Conservation (phyloP, 2,329 filamentous ascomycete species). For the Arthrobotrys iridis region DNA sequence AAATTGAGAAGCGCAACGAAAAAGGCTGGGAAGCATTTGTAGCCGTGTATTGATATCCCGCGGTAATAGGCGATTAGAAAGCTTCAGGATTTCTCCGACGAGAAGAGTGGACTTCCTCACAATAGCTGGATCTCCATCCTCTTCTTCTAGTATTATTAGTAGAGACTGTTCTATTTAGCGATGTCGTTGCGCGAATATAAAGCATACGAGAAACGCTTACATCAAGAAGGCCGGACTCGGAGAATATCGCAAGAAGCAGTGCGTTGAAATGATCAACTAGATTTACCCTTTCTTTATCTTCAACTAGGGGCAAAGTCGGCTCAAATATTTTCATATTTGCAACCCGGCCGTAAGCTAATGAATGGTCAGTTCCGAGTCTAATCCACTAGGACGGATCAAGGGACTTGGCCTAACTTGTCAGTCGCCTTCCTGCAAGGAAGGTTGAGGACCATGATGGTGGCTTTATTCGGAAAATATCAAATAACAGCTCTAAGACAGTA, state of each 20-base stretch:
- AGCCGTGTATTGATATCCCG: constrained; percentile 82
- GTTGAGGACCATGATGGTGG: constrained; percentile 93
- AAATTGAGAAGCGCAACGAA: constrained; percentile 79
- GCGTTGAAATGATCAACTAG: constrained; percentile 95
- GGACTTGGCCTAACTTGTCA: constrained; percentile 72
- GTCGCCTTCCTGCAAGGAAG: constrained; percentile 86
- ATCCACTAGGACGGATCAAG: no score
- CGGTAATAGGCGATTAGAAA: constrained; percentile 86
- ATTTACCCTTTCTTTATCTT: constrained; percentile 77
- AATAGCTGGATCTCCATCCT: constrained; percentile 63
- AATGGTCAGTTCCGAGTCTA: neutral
- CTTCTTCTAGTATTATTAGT: constrained; percentile 63
- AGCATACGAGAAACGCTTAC: constrained; percentile 57
- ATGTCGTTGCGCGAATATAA: neutral
- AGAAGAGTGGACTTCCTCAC: constrained; percentile 85
- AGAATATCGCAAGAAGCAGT: constrained; percentile 82
- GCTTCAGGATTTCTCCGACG: constrained; percentile 88
- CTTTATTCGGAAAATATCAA: constrained; percentile 86
- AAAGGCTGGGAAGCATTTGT: constrained; percentile 86
- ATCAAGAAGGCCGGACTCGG: constrained; percentile 78
- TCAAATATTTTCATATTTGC: constrained; percentile 76
- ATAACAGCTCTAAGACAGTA: constrained; percentile 86
- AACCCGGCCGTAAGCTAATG: constrained; percentile 81
- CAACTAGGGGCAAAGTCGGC: constrained; percentile 67
- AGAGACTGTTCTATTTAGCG: constrained; percentile 7